Percentiles rank a stretch among this genome's conserved stretches.
Evolutionary conservation across 129 eudicot species (phyloP).

Genomic region (Ambrosia artemisiifolia): DNA sequence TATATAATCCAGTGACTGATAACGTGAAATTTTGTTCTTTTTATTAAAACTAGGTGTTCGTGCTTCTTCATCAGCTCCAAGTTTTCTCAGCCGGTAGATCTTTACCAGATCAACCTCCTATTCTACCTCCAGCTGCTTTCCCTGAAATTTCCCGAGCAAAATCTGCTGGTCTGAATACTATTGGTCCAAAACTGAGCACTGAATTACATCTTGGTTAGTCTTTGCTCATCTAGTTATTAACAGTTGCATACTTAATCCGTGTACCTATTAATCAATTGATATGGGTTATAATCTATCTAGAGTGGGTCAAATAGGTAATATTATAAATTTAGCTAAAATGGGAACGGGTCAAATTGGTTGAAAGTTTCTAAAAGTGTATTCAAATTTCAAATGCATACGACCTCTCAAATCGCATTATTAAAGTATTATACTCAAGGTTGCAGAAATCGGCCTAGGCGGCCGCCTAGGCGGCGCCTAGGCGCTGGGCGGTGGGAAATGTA

Average conservation of each 20-base stretch:
- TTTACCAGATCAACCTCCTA: constrained; percentile 76
- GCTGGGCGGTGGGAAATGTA: too few relatives aligned
- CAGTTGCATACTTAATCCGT: neutral
- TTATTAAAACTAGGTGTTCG: constrained; percentile 52
- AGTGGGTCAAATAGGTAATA: constrained; percentile 6
- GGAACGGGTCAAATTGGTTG: neutral
- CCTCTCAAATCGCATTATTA: neutral
- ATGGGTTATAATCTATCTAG: neutral
- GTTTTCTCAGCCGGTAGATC: constrained; percentile 62
- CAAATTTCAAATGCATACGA: neutral
- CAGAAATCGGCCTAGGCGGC: too few relatives aligned
- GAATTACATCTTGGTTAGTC: constrained; percentile 82
- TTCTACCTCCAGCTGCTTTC: constrained; percentile 43
- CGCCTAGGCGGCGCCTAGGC: too few relatives aligned
- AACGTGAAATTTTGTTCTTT: constrained; percentile 14
- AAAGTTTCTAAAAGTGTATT: neutral
- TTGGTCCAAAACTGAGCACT: constrained; percentile 57
- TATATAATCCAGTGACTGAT: constrained; percentile 4
- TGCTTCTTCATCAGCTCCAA: constrained; percentile 79
- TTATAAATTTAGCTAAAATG: neutral
- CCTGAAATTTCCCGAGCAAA: constrained; percentile 71
- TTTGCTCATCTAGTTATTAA: constrained; percentile 15
- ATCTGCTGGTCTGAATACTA: constrained; percentile 54
- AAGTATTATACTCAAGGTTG: too few relatives aligned
- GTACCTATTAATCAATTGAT: neutral